phyloP scores from a whole-genome alignment of 2,329 filamentous ascomycete species.

The Scedosporium apiospermum region DNA sequence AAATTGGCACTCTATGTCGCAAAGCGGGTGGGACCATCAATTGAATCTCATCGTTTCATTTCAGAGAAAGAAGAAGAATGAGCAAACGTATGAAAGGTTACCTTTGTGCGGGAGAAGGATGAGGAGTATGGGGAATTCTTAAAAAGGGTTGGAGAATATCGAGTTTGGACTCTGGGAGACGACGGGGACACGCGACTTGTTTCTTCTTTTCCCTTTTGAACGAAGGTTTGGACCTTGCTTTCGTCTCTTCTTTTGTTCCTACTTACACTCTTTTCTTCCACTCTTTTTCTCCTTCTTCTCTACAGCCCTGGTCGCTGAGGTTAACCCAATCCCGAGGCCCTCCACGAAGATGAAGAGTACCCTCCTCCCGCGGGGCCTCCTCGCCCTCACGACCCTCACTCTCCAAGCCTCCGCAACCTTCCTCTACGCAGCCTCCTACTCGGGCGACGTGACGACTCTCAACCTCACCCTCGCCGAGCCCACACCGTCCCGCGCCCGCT shows the following conservation, averaged over 20 bases:
- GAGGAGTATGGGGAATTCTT: no score
- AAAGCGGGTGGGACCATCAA: neutral
- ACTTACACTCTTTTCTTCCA: neutral
- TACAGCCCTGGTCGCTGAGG: neutral
- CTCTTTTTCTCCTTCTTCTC: neutral
- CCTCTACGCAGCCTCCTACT: slow-evolving; percentile 40
- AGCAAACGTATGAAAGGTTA: no score
- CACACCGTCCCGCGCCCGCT: slow-evolving; percentile 3
- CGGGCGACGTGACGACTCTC: slow-evolving; percentile 37
- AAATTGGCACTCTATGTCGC: neutral
- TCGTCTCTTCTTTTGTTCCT: neutral
- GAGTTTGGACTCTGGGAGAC: no score
- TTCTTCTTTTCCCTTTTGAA: neutral
- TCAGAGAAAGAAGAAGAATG: no score
- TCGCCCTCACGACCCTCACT: slow-evolving; percentile 2
- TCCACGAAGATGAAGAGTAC: neutral
- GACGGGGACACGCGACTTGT: neutral
- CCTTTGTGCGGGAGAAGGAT: no score
- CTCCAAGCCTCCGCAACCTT: slow-evolving; percentile 22
- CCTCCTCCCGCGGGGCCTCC: neutral
- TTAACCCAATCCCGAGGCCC: neutral
- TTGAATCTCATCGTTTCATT: no score
- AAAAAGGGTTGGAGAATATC: no score
- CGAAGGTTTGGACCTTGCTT: neutral
- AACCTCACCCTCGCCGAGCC: slow-evolving; percentile 22